phyloP scores from a whole-genome alignment of 2,329 filamentous ascomycete species.

The Setomelanomma holmii region DNA sequence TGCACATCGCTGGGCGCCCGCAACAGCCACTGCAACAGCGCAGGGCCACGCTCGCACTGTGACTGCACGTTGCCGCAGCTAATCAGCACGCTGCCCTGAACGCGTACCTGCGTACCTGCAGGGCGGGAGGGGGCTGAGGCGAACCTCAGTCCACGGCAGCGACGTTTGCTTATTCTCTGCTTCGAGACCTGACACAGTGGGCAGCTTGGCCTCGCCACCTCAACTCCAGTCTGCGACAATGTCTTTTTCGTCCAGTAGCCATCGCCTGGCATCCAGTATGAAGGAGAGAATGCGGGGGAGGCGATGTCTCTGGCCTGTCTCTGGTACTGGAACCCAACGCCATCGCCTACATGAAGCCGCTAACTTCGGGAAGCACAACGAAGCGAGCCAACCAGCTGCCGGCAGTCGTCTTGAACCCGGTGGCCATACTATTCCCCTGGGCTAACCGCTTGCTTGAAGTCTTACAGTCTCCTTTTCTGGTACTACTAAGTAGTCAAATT shows the following conservation, averaged over 20 bases:
- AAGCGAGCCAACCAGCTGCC: slow-evolving; percentile 29
- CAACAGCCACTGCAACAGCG: slow-evolving; percentile 5
- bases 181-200: neutral
- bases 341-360: slow-evolving; percentile 27
- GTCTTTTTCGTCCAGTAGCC: slow-evolving; percentile 2
- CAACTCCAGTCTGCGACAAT: slow-evolving; percentile 4
- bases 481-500: neutral
- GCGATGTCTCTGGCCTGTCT: slow-evolving; percentile 2
- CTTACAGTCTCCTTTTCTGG: slow-evolving; percentile 17
- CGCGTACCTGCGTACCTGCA: slow-evolving; percentile 17
- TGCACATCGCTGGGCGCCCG: slow-evolving; percentile 11
- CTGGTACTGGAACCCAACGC: slow-evolving; percentile 14
- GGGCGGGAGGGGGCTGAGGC: slow-evolving; percentile 16
- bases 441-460: slow-evolving; percentile 26
- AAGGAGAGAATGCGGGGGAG: slow-evolving; percentile 19
- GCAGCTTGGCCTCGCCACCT: slow-evolving; percentile 7
- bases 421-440: slow-evolving; percentile 21
- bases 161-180: slow-evolving; percentile 2
- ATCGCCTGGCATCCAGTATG: slow-evolving; percentile 1
- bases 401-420: slow-evolving; percentile 15
- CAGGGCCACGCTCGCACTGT: slow-evolving; percentile 14
- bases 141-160: neutral
- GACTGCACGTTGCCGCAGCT: slow-evolving; percentile 15
- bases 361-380: slow-evolving; percentile 18
- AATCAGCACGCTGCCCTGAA: slow-evolving; percentile 23